Evolutionary conservation across 139 green algal genomes (phyloP).

Genomic region (Parachlorella kessleri): DNA sequence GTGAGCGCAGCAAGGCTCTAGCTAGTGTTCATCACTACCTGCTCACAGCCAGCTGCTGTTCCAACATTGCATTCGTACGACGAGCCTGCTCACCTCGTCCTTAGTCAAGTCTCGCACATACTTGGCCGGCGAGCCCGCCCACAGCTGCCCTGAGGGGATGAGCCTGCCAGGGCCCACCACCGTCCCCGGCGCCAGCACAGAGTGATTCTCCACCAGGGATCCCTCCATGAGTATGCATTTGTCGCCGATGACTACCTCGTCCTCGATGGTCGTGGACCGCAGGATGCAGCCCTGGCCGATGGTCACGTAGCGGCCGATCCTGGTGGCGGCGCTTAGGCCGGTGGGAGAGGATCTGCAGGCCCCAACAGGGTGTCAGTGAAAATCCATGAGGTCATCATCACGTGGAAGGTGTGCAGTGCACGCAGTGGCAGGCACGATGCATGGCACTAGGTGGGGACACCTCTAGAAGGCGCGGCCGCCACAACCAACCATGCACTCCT

Average conservation of each 20-base stretch:
- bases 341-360: slow-evolving; percentile 71
- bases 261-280: slow-evolving; percentile 72
- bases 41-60: no score
- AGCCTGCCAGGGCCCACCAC: slow-evolving; percentile 81
- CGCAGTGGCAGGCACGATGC: not conserved
- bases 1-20: no score
- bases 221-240: slow-evolving; percentile 81
- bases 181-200: slow-evolving; percentile 76
- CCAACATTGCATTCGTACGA: no score
- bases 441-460: not conserved
- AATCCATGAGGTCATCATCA: no score
- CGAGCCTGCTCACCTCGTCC: slow-evolving; percentile 41
- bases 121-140: slow-evolving; percentile 80
- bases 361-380: no score
- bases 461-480: no score
- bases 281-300: slow-evolving; percentile 82
- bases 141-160: slow-evolving; percentile 86
- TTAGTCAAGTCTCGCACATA: slow-evolving; percentile 81
- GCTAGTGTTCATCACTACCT: no score
- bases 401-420: not conserved
- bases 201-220: slow-evolving; percentile 73
- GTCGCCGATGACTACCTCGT: slow-evolving; percentile 75
- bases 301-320: slow-evolving; percentile 81
- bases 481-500: no score
- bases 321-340: slow-evolving; percentile 77